Percentiles rank a stretch among this genome's conserved stretches.
Evolutionary conservation across 768 basidiomycete species (phyloP).

Genomic region (Mycena floridula): DNA sequence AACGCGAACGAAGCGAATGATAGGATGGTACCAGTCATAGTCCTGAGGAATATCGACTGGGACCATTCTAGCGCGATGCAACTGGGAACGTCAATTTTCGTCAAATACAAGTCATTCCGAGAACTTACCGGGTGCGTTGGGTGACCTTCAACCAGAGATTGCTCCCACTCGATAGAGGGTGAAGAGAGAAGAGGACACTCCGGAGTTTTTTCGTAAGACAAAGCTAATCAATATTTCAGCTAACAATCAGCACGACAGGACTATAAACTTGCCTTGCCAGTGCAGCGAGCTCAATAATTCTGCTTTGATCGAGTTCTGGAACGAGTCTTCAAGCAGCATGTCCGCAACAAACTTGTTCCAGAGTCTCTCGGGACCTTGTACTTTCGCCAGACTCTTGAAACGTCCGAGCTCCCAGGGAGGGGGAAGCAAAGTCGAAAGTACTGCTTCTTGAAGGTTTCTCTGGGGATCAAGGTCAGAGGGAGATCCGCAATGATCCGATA

Average conservation of each 20-base stretch:
- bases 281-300: slow-evolving; percentile 37
- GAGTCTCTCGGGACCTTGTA: slow-evolving; percentile 27
- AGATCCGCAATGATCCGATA: background rate
- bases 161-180: slow-evolving; percentile 47
- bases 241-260: background rate
- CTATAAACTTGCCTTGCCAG: slow-evolving; percentile 33
- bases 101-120: background rate
- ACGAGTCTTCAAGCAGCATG: slow-evolving; percentile 23
- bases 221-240: slow-evolving; percentile 19
- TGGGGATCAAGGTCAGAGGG: background rate
- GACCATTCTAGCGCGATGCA: slow-evolving; percentile 49
- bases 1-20: slow-evolving; percentile 41
- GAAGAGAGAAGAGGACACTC: slow-evolving; percentile 34
- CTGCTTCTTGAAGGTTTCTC: slow-evolving; percentile 14
- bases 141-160: slow-evolving; percentile 52
- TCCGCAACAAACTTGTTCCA: slow-evolving; percentile 39
- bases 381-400: slow-evolving; percentile 18
- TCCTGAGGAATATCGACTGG: slow-evolving; percentile 19
- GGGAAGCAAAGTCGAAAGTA: slow-evolving; percentile 25
- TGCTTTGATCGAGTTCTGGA: slow-evolving; percentile 28
- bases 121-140: slow-evolving; percentile 49
- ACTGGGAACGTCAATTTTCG: slow-evolving; percentile 24
- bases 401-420: too few species aligned
- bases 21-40: slow-evolving; percentile 52
- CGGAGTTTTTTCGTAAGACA: slow-evolving; percentile 34